phyloP scores from a whole-genome alignment of 148 eudicot genomes.

The Rhododendron simsii region DNA sequence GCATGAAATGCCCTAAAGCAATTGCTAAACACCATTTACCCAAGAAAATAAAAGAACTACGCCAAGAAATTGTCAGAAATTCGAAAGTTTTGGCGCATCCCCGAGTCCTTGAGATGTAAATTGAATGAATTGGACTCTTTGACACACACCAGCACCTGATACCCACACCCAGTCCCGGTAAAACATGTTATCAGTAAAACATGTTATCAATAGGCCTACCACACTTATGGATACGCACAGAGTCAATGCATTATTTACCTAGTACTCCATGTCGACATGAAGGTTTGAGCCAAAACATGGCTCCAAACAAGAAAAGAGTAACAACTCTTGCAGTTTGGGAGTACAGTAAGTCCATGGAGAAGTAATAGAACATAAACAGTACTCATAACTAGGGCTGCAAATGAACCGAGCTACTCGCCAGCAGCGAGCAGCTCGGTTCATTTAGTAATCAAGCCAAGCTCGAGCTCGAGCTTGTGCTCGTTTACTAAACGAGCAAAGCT shows the following conservation, averaged over 20 bases:
- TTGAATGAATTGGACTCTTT: neutral
- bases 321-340: neutral
- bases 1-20: neutral
- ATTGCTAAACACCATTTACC: neutral
- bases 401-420: too few species aligned
- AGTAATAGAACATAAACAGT: neutral
- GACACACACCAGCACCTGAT: neutral
- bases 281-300: neutral
- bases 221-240: too few species aligned
- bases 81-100: neutral
- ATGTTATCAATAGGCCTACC: neutral
- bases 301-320: neutral
- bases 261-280: neutral
- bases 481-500: too few species aligned
- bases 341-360: neutral
- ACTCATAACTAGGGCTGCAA: too few species aligned
- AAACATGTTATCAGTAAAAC: neutral
- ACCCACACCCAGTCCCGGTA: neutral
- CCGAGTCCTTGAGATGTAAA: neutral
- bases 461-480: too few species aligned
- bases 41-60: neutral
- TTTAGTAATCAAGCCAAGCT: too few species aligned
- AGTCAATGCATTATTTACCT: neutral
- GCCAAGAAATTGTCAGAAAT: neutral
- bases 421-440: too few species aligned